Evolutionary conservation across 345 rosid genomes (phyloP), one percentile per base, ranked within the genome.

Genomic region (Aquilaria malaccensis): DNA sequence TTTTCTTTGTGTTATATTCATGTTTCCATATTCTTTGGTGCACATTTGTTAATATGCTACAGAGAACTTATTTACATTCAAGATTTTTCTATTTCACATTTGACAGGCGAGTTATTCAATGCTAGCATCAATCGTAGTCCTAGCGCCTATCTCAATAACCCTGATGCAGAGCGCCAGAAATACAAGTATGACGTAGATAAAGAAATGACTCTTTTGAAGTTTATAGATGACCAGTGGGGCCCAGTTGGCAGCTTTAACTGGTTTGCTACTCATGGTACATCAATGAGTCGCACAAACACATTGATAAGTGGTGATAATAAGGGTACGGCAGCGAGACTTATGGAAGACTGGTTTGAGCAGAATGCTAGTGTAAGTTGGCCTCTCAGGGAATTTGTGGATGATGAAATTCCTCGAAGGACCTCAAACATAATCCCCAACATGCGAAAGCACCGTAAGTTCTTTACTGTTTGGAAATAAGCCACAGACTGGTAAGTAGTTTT

Each of bases 261-360:
- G 97, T 94, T 94, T 80, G 91, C 99, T 56, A 94, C 97, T 63
- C 99, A 94, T 64, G 99, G 97, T 68, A 91, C 99, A 54, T 94
- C 97, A 70, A 94, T 94, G 99, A 86, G 96, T 64, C 97, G 97
- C 62, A 70, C 93, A 63, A 94, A 94, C 84, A 83, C 96, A 30
- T 78, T 91, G 77, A 82, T 91, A 67, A 94, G 99, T 71, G 99
- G 99, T 70, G 99, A 94, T 78, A 94, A 94, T 83, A 94, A 94
- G 80, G 99, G 99, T 2, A 80, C 97, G 58, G 99, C 97, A 63
- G 89, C 99, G 1, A 84, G 99, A 60, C 76, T 94, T 70, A 94
- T 86, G 97, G 99, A 94, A 77, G 97, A 94, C 66, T 88, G 95
- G 99, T 86, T 88, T 82, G 78, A 76, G 68, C 82, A 77, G 67